Evolutionary conservation across 129 eudicot species (phyloP).

Genomic region (Flaveria brownii): DNA sequence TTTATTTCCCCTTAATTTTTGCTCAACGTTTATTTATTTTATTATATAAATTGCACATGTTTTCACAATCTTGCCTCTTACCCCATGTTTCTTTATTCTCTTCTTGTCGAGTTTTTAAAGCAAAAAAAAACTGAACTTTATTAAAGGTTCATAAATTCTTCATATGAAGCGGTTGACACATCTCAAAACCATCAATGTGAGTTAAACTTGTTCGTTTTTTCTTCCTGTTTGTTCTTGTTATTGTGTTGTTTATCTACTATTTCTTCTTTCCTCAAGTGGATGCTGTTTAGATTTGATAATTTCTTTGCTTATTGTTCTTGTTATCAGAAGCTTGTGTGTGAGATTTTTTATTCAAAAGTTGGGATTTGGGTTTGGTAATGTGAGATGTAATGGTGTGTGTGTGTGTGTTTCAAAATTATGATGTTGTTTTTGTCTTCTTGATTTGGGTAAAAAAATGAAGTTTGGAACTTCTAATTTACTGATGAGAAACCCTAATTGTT

Average conservation of each 20-base stretch:
- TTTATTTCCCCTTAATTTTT: constrained; percentile 23
- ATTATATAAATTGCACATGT: constrained; percentile 44
- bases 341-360: constrained; percentile 22
- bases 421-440: constrained; percentile 16
- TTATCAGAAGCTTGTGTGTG: constrained; percentile 16
- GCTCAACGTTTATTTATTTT: constrained; percentile 16
- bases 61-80: constrained; percentile 50
- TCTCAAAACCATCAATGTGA: constrained; percentile 31
- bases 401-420: constrained; percentile 15
- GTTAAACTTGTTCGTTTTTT: constrained; percentile 21
- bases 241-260: background rate
- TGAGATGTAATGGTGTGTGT: background rate
- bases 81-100: constrained; percentile 48
- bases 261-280: constrained; percentile 2
- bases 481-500: constrained; percentile 25
- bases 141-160: constrained; percentile 27
- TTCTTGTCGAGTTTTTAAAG: constrained; percentile 20
- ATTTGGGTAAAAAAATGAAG: constrained; percentile 6
- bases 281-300: constrained; percentile 24
- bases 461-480: background rate
- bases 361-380: constrained; percentile 23
- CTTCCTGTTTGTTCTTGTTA: background rate
- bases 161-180: constrained; percentile 22
- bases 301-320: constrained; percentile 22
- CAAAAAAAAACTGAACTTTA: constrained; percentile 24